phyloP scores from a whole-genome alignment of 176 grass and related monocot species.

The Coix lacrymajobi region DNA sequence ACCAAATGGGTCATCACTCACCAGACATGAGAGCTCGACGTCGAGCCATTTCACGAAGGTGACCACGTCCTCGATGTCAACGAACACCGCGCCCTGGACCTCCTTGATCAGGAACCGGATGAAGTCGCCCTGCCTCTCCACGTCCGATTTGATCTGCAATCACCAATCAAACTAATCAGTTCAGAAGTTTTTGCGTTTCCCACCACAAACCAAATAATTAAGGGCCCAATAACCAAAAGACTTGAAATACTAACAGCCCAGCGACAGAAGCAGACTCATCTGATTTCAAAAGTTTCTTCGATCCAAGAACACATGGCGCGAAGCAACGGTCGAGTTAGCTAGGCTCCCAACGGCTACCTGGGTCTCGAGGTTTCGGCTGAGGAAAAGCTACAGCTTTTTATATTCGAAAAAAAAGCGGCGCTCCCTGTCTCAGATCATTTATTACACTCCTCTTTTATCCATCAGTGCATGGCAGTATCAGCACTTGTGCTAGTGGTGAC shows the following conservation, averaged over 20 bases:
- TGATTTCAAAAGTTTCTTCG: not conserved
- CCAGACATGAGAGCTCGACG: constrained; percentile 89
- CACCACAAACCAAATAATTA: not conserved
- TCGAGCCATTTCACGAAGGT: constrained; percentile 99
- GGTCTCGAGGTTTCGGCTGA: not conserved
- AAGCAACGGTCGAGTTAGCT: constrained; percentile 26
- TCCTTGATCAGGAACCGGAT: constrained; percentile 92
- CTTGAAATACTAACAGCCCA: not conserved
- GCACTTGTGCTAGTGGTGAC: not conserved
- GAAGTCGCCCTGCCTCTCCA: constrained; percentile 94
- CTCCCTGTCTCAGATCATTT: not conserved
- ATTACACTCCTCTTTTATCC: not conserved
- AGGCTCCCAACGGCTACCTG: constrained; percentile 36
- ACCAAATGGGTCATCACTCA: not conserved
- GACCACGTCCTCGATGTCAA: constrained; percentile 82
- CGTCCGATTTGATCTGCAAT: constrained; percentile 76
- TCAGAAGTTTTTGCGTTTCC: not conserved
- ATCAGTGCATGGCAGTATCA: not conserved
- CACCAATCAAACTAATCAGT: not conserved
- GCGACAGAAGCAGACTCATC: not conserved
- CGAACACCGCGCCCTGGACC: constrained; percentile 53
- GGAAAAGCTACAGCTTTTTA: not conserved
- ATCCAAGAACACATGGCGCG: constrained; percentile 10
- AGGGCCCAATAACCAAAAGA: not conserved
- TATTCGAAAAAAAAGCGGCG: not conserved